Base-by-base conservation (phyloP, 1,284 basidiomycete genomes). In the Boletus sp. region DNA sequence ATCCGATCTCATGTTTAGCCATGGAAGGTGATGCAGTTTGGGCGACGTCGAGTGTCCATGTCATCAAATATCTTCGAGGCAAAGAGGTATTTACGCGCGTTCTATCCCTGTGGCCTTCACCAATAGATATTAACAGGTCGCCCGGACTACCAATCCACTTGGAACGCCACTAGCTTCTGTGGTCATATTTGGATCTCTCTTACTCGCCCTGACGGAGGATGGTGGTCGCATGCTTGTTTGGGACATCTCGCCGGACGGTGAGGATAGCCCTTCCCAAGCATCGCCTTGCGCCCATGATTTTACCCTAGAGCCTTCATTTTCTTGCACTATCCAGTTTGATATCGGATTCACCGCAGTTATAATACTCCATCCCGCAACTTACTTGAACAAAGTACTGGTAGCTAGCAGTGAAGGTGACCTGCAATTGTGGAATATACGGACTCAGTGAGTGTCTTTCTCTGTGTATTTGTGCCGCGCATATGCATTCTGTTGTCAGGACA, bases 331-430 rank as follows among this genome's bases (percentile, higher is more conserved):
- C 39, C 73, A 83, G 43, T 94, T 94, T 57, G 82, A 88, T 35
- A 61, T 75, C 12, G 82, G 77, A 5, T 98, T 98, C 66, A 88
- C 83, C 1, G 94, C 95, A 8, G 88, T 82, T 9, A 78, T 76
- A 16, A 70, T 97, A 25, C 74, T 97, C 6, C 96, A 99, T 67
- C 96, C 96, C 1, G 87, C 93, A 1, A 99, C 96, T 4, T 99
- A 99, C 68, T 70, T 99, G 46, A 98, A 99, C 75, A 99, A 99
- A 71, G 77, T 99, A 1, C 74, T 99, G 1, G 80, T 99, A 8
- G 85, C 86, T 1, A 91, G 90, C 55, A 78, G 74, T 49, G 77
- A 94, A 64, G 96, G 96, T 9, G 73, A 74, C 44, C 69, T 99
- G 58, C 89, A 95, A 55, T 70, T 99, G n/a, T 99, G 93, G 92